Conservation (phyloP, 768 basidiomycete genomes). For the Amanita polypyramis region DNA sequence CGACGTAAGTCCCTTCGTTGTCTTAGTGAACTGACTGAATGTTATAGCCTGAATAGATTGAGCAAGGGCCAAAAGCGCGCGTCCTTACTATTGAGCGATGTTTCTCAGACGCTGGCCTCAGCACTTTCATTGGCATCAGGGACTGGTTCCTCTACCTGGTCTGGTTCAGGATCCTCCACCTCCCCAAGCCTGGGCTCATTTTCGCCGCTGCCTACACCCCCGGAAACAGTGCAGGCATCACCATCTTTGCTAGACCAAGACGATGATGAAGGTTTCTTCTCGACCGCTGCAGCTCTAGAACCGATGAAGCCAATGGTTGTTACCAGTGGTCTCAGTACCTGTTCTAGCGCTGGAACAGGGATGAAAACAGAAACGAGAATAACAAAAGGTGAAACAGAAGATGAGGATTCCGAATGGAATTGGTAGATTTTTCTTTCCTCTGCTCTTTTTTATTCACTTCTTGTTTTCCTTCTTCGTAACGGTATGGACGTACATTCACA, state of each 20-base stretch:
- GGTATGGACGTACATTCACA: too few species aligned
- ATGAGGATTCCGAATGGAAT: neutral
- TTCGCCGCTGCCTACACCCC: neutral
- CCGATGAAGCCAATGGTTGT: constrained; percentile 3
- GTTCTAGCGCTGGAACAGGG: neutral
- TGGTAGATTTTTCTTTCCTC: neutral
- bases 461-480: too few species aligned
- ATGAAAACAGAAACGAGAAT: too few species aligned
- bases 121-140: constrained; percentile 1
- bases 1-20: constrained; percentile 36
- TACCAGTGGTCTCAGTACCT: neutral
- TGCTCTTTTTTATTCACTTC: too few species aligned
- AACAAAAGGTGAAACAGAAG: neutral
- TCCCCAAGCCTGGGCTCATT: too few species aligned
- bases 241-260: constrained; percentile 1
- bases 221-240: neutral
- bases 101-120: constrained; percentile 5
- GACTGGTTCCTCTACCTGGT: neutral
- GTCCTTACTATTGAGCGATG: constrained; percentile 3
- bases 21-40: too few species aligned
- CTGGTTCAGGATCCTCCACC: too few species aligned
- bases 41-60: constrained; percentile 29
- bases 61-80: constrained; percentile 45
- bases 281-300: neutral
- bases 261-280: neutral